phyloP scores from a whole-genome alignment of 257 asterid species.

The Linaria vulgaris region DNA sequence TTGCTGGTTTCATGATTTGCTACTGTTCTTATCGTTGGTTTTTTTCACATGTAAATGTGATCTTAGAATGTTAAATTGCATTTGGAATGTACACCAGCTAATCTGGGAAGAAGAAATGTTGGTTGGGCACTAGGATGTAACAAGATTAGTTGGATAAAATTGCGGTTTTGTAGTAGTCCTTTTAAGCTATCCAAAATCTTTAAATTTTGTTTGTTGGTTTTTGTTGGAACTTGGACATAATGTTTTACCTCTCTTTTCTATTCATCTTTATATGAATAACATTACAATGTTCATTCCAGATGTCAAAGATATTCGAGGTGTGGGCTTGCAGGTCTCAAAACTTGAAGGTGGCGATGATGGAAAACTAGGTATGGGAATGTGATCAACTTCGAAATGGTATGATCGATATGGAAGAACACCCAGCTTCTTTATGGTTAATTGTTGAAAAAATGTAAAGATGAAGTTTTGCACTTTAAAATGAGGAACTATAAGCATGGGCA shows the following conservation, averaged over 20 bases:
- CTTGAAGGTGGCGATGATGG: constrained; percentile 69
- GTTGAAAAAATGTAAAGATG: constrained; percentile 1
- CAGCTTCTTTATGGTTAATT: constrained; percentile 7
- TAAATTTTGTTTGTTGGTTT: not conserved
- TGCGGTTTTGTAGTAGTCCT: constrained; percentile 8
- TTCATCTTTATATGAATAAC: not conserved
- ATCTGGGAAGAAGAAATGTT: not conserved
- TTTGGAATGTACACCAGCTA: not conserved
- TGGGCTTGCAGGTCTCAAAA: constrained; percentile 98
- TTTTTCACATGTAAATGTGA: not conserved
- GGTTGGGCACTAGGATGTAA: not conserved
- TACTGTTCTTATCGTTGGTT: not conserved
- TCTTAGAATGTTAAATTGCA: constrained; percentile 12
- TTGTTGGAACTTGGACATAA: not conserved
- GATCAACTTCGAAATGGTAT: constrained; percentile 11
- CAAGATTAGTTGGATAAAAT: constrained; percentile 22
- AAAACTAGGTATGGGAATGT: constrained; percentile 55
- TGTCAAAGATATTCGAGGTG: constrained; percentile 83
- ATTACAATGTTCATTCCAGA: constrained; percentile 44
- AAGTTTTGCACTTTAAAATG: not conserved
- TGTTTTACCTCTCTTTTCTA: not conserved
- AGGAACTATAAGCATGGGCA: not conserved
- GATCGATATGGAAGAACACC: constrained; percentile 14
- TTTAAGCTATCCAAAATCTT: not conserved
- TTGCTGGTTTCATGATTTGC: not conserved